Base-by-base conservation (phyloP, 2,329 filamentous ascomycete species). In the Aspergillus fructus region DNA sequence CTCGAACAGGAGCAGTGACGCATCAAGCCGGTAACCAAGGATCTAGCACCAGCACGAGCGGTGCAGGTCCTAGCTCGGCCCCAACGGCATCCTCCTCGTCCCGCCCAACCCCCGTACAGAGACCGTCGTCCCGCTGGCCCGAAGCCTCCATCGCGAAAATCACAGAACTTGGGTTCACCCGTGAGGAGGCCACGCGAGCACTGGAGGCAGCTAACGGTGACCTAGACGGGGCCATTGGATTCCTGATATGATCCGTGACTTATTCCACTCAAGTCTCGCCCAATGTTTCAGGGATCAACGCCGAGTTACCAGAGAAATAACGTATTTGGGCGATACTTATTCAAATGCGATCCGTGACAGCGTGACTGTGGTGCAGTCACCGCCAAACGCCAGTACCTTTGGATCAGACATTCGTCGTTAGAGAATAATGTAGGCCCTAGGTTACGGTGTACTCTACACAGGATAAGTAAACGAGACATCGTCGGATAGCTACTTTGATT, bases 131-230 rank as follows among this genome's bases (percentile, higher is more conserved):
- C 52, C 70, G 74, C 24, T 70, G 82, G 80, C 70, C 84, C 80
- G 21, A 84, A 49, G 86, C 89, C 62, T 83, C 88, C 33, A 86
- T 97, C 55, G 85, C 90, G 51, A 88, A 89, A 67, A 84, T 97
- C 39, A 83, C 89, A 48, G 84, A 86, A 47, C 80, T 97, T 63
- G 93, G 93, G 0, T 92, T 94, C 63, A 85, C 87, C 2, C 82
- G 88, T 53, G 83, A 89, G 59, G 84, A 91, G 64, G 93, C 93
- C 1, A 82, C 94, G 52, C 86, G 89, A 59, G 92, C 93, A 2
- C 79, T 99, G 51, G 85, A 92, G 67, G 90, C 91, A 30, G 90
- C 90, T 15, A 87, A 87, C 19, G 93, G 94, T 19, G 90, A 97
- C 68, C 85, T 97, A 7, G 91, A 97, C 61, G 85, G 88, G 62